A percentile compares a stretch with the other conserved stretches of the same genome.
Evolutionary conservation across 257 asterid species (phyloP).

Genomic region (Salvia miltiorrhiza): DNA sequence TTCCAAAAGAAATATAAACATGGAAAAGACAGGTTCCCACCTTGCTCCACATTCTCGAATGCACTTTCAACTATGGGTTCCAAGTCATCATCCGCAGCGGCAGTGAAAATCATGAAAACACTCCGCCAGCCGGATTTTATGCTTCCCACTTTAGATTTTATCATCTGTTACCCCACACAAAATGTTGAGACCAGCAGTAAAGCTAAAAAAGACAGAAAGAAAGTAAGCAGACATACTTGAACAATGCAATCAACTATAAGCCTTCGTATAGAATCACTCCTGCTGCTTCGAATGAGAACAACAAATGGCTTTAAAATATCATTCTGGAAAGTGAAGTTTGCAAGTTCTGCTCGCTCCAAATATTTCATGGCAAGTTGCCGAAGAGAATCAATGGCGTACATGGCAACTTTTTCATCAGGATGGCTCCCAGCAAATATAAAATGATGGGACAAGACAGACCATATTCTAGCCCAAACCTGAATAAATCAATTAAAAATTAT

Average conservation of each 20-base stretch:
- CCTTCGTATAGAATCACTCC: conserved; percentile 86
- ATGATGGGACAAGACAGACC: conserved; percentile 96
- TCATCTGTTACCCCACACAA: conserved; percentile 67
- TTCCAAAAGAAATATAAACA: conserved; percentile 10
- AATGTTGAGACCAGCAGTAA: conserved; percentile 23
- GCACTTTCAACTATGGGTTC: conserved; percentile 97
- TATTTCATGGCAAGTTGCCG: conserved; percentile 96
- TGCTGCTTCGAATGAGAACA: conserved; percentile 89
- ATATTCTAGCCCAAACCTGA: conserved; percentile 99
- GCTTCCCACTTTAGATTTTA: conserved; percentile 97
- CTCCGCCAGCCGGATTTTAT: conserved; percentile 99
- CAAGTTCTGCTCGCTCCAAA: conserved; percentile 98
- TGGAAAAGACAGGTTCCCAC: conserved; percentile 35
- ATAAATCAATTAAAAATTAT: conserved; percentile 12
- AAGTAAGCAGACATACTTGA: conserved; percentile 63
- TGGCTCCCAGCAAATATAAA: conserved; percentile 99
- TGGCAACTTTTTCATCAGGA: conserved; percentile 98
- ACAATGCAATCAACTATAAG: conserved; percentile 97
- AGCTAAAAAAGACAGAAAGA: conserved; percentile 14
- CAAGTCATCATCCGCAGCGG: conserved; percentile 94
- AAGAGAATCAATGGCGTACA: conserved; percentile 98
- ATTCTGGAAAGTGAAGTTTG: conserved; percentile 99
- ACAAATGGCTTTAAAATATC: conserved; percentile 96
- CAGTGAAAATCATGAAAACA: conserved; percentile 97
- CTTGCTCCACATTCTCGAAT: conserved; percentile 98